These are phyloP conservation scores for Carex littledalei DNA, from an alignment of 176 grass and related monocot genomes.

Conservation along the genomic window DNA sequence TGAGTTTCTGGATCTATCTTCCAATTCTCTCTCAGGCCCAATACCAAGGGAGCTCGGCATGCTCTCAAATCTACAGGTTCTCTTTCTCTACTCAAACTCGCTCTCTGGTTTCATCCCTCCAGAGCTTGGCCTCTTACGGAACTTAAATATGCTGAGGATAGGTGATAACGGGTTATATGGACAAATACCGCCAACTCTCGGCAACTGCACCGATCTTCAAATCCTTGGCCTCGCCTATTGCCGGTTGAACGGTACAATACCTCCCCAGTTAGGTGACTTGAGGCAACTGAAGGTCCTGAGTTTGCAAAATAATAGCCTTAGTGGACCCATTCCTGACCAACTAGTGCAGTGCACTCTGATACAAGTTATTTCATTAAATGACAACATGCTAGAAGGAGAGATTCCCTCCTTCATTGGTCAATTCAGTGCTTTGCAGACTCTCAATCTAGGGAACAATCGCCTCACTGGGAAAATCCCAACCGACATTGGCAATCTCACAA, in stretches of 20 bases:
- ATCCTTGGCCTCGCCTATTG: slow-evolving; percentile 57
- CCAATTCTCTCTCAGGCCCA: slow-evolving; percentile 59
- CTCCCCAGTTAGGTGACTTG: slow-evolving; percentile 48
- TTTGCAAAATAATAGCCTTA: slow-evolving; percentile 63
- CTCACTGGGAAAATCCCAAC: slow-evolving; percentile 44
- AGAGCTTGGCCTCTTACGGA: slow-evolving; percentile 66
- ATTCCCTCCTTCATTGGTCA: slow-evolving; percentile 52
- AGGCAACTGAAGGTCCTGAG: slow-evolving; percentile 41
- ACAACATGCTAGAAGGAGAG: slow-evolving; percentile 46
- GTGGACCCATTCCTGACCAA: slow-evolving; percentile 48
- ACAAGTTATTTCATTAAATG: slow-evolving; percentile 40
- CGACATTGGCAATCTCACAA: slow-evolving; percentile 40
- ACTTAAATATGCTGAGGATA: slow-evolving; percentile 57
- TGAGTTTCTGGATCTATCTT: slow-evolving; percentile 73
- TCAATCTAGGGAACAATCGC: slow-evolving; percentile 60
- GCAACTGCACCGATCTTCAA: slow-evolving; percentile 56
- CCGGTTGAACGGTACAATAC: slow-evolving; percentile 59
- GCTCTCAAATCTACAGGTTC: slow-evolving; percentile 54
- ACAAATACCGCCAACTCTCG: slow-evolving; percentile 56
- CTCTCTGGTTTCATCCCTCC: slow-evolving; percentile 55
- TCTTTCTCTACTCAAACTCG: slow-evolving; percentile 80
- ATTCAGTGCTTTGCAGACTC: slow-evolving; percentile 44
- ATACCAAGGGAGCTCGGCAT: slow-evolving; percentile 54
- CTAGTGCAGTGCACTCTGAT: slow-evolving; percentile 37
- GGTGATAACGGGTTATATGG: slow-evolving; percentile 77